Percentiles rank a stretch among this genome's conserved stretches.
Conservation (phyloP, 805 yeast species). For the Alloascoidea africana region DNA sequence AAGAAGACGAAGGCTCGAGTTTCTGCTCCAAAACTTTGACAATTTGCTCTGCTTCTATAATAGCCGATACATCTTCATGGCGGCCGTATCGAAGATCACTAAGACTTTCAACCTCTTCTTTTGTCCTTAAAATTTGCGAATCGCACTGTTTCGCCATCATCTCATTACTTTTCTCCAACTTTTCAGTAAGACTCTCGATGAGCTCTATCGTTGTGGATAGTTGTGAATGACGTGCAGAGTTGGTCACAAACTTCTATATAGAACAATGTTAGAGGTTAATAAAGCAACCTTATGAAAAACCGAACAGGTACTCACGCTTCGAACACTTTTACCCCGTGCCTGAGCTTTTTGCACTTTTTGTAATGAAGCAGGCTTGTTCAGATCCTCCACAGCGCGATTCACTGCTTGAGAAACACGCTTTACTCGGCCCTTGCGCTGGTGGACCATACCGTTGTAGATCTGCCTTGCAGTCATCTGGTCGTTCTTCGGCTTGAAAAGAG, state of each 20-base stretch:
- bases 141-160: background rate
- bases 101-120: background rate
- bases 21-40: background rate
- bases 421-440: background rate
- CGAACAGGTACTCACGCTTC: background rate
- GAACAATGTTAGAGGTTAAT: background rate
- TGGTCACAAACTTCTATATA: too few relatives aligned
- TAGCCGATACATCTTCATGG: background rate
- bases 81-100: background rate
- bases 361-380: too few relatives aligned
- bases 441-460: background rate
- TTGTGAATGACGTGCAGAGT: background rate
- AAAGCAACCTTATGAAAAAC: background rate
- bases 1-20: background rate
- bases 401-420: background rate
- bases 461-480: background rate
- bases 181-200: background rate
- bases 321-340: background rate
- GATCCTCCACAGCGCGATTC: background rate
- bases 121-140: background rate
- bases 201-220: background rate
- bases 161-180: background rate
- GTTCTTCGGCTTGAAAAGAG: background rate
- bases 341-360: background rate
- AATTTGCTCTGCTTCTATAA: background rate